Conservation (phyloP, 192 early-diverging fungal genomes). For the Chytriomyces sp. region DNA sequence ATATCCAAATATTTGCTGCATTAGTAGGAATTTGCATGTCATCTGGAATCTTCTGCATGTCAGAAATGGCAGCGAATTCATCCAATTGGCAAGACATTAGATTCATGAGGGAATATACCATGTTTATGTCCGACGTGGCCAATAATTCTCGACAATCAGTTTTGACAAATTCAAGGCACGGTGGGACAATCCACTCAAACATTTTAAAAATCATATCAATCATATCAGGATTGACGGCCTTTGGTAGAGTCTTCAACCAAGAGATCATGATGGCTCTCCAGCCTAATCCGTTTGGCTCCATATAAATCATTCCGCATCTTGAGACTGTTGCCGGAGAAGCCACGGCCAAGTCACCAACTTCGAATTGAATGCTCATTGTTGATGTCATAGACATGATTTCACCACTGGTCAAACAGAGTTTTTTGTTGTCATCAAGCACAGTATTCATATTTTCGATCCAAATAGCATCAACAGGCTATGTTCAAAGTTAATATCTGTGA, state of each 20-base stretch:
- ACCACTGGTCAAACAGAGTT: slow-evolving; percentile 61
- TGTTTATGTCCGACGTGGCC: slow-evolving; percentile 51
- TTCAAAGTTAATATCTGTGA: not conserved
- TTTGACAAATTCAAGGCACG: slow-evolving; percentile 49
- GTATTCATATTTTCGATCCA: slow-evolving; percentile 74
- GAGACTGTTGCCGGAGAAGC: slow-evolving; percentile 65
- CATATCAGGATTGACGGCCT: slow-evolving; percentile 40
- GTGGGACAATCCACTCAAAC: slow-evolving; percentile 61
- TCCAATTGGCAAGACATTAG: slow-evolving; percentile 56
- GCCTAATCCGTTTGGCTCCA: slow-evolving; percentile 62
- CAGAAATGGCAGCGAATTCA: slow-evolving; percentile 42
- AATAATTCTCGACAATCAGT: slow-evolving; percentile 54
- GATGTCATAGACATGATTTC: slow-evolving; percentile 61
- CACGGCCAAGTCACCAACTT: slow-evolving; percentile 63
- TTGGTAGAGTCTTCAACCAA: slow-evolving; percentile 56
- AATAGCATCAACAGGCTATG: slow-evolving; percentile 58
- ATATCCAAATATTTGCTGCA: slow-evolving; percentile 52
- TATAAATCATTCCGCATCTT: slow-evolving; percentile 65
- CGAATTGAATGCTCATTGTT: slow-evolving; percentile 65
- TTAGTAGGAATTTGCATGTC: slow-evolving; percentile 45
- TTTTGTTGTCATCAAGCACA: slow-evolving; percentile 66
- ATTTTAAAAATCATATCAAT: slow-evolving; percentile 41
- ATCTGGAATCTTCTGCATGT: slow-evolving; percentile 20
- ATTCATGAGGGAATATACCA: slow-evolving; percentile 56
- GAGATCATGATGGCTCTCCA: slow-evolving; percentile 57